Evolutionary conservation across 1,284 basidiomycete genomes (phyloP).

Genomic region (Naganishia sp.): DNA sequence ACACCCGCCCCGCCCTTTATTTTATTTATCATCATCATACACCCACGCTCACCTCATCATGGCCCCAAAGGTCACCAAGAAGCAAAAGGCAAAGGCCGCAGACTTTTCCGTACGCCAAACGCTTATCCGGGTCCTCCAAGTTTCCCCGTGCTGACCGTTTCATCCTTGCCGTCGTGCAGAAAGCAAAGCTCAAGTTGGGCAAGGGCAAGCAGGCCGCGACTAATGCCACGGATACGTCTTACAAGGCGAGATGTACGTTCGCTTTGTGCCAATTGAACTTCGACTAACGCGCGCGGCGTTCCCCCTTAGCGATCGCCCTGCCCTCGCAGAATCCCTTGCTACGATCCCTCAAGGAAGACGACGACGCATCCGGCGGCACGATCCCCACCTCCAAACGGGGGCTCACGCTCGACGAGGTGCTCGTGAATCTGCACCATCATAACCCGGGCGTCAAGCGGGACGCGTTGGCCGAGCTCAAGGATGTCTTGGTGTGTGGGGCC

Average conservation of each 20-base stretch:
- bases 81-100: conserved; percentile 80
- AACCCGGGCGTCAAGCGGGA: conserved; percentile 75
- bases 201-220: conserved; percentile 81
- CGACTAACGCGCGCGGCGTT: not conserved
- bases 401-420: conserved; percentile 74
- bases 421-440: conserved; percentile 80
- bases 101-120: conserved; percentile 70
- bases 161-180: conserved; percentile 59
- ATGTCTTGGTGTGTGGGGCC: conserved; percentile 71
- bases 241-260: conserved; percentile 80
- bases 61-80: conserved; percentile 82
- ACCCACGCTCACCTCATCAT: conserved; percentile 1
- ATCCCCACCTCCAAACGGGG: conserved; percentile 73
- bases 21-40: not conserved
- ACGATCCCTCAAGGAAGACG: conserved; percentile 40
- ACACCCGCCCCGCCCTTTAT: no score
- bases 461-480: conserved; percentile 75
- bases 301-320: conserved; percentile 73
- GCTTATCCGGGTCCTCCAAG: no score
- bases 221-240: conserved; percentile 92
- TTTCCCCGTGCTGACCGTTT: not conserved
- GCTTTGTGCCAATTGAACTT: not conserved
- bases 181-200: conserved; percentile 93
- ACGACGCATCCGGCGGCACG: conserved; percentile 49
- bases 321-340: conserved; percentile 68